A percentile compares a stretch with the other conserved stretches of the same genome.
phyloP scores from a whole-genome alignment of 805 yeast species.

The Sungouiella thailandica region DNA sequence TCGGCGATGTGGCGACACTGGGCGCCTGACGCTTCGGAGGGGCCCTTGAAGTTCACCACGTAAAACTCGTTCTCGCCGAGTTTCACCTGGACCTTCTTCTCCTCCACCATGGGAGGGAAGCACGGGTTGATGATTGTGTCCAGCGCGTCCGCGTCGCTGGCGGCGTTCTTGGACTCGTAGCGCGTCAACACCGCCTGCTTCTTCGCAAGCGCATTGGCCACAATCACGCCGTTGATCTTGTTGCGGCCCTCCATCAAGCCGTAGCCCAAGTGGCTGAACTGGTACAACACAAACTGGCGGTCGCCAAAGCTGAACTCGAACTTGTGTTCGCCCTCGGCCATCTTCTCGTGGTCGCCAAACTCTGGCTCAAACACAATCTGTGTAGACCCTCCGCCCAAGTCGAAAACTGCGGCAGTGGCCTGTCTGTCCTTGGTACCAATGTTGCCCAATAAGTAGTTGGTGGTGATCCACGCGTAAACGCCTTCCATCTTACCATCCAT shows the following conservation, averaged over 20 bases:
- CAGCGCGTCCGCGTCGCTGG: constrained; percentile 35
- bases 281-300: constrained; percentile 75
- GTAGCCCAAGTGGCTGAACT: constrained; percentile 91
- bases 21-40: constrained; percentile 57
- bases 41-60: constrained; percentile 61
- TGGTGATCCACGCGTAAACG: constrained; percentile 97
- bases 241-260: constrained; percentile 94
- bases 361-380: constrained; percentile 97
- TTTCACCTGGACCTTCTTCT: constrained; percentile 59
- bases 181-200: constrained; percentile 18
- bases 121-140: constrained; percentile 72
- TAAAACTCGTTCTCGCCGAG: constrained; percentile 40
- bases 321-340: constrained; percentile 87
- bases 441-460: constrained; percentile 89
- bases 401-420: constrained; percentile 96
- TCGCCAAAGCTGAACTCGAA: constrained; percentile 78
- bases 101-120: constrained; percentile 68
- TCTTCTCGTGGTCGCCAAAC: constrained; percentile 50
- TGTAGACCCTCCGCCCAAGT: constrained; percentile 97
- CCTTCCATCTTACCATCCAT: constrained; percentile 98
- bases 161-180: constrained; percentile 24
- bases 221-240: constrained; percentile 64
- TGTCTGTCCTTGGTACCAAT: constrained; percentile 72
- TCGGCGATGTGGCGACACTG: constrained; percentile 89
- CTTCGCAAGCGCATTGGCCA: constrained; percentile 43